Evolutionary conservation across 2,329 filamentous ascomycete genomes (phyloP).

Genomic region (Chrysoporthe deuterocubensis): DNA sequence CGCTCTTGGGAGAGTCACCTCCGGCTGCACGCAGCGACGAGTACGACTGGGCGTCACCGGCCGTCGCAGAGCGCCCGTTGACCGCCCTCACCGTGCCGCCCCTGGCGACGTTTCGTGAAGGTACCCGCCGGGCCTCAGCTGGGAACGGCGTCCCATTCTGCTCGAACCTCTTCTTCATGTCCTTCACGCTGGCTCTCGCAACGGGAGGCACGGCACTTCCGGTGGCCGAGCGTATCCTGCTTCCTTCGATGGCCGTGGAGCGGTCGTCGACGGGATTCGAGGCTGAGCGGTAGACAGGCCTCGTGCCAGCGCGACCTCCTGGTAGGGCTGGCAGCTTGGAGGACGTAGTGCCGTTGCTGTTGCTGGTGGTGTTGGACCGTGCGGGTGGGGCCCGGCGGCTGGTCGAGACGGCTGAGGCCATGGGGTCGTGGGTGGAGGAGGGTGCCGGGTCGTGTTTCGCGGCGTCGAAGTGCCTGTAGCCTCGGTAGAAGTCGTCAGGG

Average conservation of each 20-base stretch:
- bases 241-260: constrained; percentile 34
- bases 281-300: constrained; percentile 54
- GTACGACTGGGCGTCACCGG: constrained; percentile 45
- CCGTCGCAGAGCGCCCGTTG: constrained; percentile 40
- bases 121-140: constrained; percentile 40
- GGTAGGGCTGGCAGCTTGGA: constrained; percentile 50
- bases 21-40: constrained; percentile 45
- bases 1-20: constrained; percentile 36
- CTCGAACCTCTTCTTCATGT: constrained; percentile 80
- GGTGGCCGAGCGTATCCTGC: constrained; percentile 40
- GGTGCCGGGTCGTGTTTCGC: constrained; percentile 47
- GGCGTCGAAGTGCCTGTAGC: constrained; percentile 47
- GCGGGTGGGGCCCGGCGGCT: constrained; percentile 47
- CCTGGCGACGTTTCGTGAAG: constrained; percentile 41
- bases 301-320: constrained; percentile 45
- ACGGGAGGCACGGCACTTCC: constrained; percentile 36
- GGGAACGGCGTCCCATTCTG: constrained; percentile 47
- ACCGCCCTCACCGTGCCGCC: constrained; percentile 37
- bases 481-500: constrained; percentile 61
- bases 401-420: constrained; percentile 45
- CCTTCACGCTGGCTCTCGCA: constrained; percentile 73
- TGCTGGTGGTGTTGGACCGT: constrained; percentile 49
- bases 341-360: constrained; percentile 43
- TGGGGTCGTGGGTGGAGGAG: constrained; percentile 41
- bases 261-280: constrained; percentile 60